Percentiles rank a stretch among this genome's conserved stretches.
Evolutionary conservation across 768 basidiomycete genomes (phyloP).

Genomic region (Jaapia argillacea): DNA sequence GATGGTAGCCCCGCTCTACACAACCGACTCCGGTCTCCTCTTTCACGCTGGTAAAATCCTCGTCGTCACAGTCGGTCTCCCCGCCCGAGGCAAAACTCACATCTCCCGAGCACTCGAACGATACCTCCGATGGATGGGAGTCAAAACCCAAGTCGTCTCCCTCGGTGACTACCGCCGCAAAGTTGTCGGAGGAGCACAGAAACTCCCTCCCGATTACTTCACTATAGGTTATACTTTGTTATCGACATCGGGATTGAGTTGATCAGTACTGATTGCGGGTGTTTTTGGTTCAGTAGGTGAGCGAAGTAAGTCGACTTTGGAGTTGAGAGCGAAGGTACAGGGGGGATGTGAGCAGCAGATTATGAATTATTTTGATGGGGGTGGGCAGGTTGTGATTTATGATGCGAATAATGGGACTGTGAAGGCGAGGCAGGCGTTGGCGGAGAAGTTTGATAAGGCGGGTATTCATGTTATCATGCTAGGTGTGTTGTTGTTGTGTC

Average conservation of each 20-base stretch:
- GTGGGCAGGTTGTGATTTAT: slow-evolving; percentile 96
- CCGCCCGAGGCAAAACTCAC: slow-evolving; percentile 94
- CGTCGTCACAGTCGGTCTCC: slow-evolving; percentile 85
- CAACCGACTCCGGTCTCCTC: slow-evolving; percentile 78
- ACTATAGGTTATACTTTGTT: slow-evolving; percentile 46
- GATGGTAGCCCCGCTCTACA: slow-evolving; percentile 97
- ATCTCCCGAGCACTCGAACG: slow-evolving; percentile 92
- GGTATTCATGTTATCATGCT: slow-evolving; percentile 93
- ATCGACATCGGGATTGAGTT: not conserved
- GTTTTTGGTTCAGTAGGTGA: slow-evolving; percentile 33
- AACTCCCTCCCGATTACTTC: slow-evolving; percentile 90
- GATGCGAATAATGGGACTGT: slow-evolving; percentile 92
- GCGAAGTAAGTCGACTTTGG: slow-evolving; percentile 73
- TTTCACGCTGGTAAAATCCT: slow-evolving; percentile 95
- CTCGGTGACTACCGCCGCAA: slow-evolving; percentile 92
- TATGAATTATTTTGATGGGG: slow-evolving; percentile 74
- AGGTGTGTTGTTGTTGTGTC: slow-evolving; percentile 35
- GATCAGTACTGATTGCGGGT: not conserved
- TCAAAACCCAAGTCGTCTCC: slow-evolving; percentile 91
- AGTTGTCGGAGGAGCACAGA: slow-evolving; percentile 79
- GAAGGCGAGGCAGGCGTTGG: slow-evolving; percentile 54
- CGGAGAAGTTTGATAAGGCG: slow-evolving; percentile 75
- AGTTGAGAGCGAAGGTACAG: slow-evolving; percentile 62
- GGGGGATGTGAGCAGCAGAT: slow-evolving; percentile 84
- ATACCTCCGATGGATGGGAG: slow-evolving; percentile 97